Conservation (phyloP, 805 yeast species). For the Hanseniaspora meyeri region DNA sequence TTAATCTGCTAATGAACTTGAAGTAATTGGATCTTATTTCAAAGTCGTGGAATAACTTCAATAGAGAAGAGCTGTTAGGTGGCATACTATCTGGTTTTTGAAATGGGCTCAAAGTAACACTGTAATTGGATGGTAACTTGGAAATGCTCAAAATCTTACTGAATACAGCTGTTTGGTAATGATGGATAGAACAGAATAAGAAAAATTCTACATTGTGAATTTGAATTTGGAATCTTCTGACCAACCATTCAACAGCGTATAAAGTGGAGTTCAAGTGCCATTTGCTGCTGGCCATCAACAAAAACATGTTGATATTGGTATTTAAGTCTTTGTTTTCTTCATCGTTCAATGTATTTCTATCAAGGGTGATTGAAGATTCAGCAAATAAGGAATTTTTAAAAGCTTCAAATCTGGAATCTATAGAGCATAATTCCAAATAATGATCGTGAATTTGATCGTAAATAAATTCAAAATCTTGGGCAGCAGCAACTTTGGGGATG, state of each 20-base stretch:
- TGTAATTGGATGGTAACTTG: conserved; percentile 67
- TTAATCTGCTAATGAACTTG: conserved; percentile 33
- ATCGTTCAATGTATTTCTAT: conserved; percentile 67
- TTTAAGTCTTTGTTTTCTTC: conserved; percentile 69
- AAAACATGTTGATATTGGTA: conserved; percentile 59
- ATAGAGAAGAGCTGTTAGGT: conserved; percentile 56
- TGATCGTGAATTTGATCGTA: conserved; percentile 64
- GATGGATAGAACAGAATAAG: conserved; percentile 66
- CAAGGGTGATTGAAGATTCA: conserved; percentile 65
- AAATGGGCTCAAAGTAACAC: conserved; percentile 51
- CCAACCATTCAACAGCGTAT: conserved; percentile 86
- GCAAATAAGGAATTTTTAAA: conserved; percentile 68
- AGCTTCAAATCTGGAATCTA: conserved; percentile 63
- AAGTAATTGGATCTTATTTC: conserved; percentile 58
- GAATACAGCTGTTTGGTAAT: conserved; percentile 62
- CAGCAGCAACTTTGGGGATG: conserved; percentile 78
- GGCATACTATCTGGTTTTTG: conserved; percentile 43
- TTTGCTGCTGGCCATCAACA: conserved; percentile 63
- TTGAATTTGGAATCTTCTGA: conserved; percentile 80
- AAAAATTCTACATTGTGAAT: conserved; percentile 64
- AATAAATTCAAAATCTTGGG: conserved; percentile 82
- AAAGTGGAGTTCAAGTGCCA: conserved; percentile 64
- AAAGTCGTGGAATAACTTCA: conserved; percentile 61
- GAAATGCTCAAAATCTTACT: conserved; percentile 62
- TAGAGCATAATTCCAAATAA: conserved; percentile 50